Conservation (phyloP, 306 rosid genomes). For the Ceratonia siliqua region DNA sequence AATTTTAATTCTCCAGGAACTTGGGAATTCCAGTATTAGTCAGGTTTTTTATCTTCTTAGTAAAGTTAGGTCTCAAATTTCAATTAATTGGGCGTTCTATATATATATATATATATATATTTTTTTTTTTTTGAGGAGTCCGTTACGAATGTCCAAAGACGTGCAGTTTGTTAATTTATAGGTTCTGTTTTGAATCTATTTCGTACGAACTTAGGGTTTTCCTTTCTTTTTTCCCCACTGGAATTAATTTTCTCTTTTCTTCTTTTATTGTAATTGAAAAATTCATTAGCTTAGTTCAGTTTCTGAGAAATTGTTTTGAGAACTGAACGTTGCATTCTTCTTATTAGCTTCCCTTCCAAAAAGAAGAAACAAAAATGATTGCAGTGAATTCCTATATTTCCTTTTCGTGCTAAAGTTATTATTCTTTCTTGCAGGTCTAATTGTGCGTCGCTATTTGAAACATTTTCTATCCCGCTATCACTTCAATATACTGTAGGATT, state of each 20-base stretch:
- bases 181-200: not conserved
- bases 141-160: not conserved
- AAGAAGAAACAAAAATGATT: not conserved
- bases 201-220: conserved; percentile 44
- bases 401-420: conserved; percentile 4
- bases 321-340: not conserved
- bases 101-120: not conserved
- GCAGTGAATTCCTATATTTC: not conserved
- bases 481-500: conserved; percentile 4
- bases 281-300: not conserved
- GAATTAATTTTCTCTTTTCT: not conserved
- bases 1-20: conserved; percentile 10
- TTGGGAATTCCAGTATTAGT: not conserved
- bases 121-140: not conserved
- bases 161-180: not conserved
- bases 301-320: not conserved
- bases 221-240: not conserved
- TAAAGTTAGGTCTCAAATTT: conserved; percentile 15
- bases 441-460: not conserved
- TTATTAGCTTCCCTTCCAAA: not conserved
- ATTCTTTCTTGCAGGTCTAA: conserved; percentile 31
- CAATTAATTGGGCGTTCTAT: not conserved
- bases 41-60: conserved; percentile 9
- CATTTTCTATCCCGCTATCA: not conserved
- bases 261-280: not conserved